These are phyloP conservation scores for Biscogniauxia mediterranea DNA, from an alignment of 2,329 filamentous ascomycete species.

Conservation along the genomic window DNA sequence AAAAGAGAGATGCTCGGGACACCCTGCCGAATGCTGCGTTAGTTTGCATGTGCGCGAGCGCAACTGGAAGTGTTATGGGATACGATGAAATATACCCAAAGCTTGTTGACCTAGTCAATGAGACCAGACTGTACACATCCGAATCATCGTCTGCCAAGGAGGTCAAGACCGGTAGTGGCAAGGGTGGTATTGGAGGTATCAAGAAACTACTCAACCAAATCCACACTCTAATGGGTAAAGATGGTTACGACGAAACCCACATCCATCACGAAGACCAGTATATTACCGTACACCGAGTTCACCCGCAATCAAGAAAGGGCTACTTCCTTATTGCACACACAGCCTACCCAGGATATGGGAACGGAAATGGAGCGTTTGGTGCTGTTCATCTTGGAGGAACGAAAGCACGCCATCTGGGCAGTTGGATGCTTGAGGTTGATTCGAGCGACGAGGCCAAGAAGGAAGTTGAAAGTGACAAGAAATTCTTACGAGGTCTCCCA, in stretches of 20 bases:
- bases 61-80: constrained; percentile 94
- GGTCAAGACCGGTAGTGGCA: constrained; percentile 66
- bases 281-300: constrained; percentile 92
- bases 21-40: constrained; percentile 92
- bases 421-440: constrained; percentile 91
- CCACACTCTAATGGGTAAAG: constrained; percentile 91
- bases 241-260: constrained; percentile 91
- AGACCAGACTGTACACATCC: constrained; percentile 80
- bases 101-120: constrained; percentile 88
- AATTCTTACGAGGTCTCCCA: constrained; percentile 76
- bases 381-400: constrained; percentile 81
- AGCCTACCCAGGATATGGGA: constrained; percentile 87
- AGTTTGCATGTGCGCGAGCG: constrained; percentile 93
- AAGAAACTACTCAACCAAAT: constrained; percentile 95
- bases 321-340: constrained; percentile 97
- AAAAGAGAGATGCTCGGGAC: constrained; percentile 91
- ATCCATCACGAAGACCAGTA: constrained; percentile 97
- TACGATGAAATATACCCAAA: constrained; percentile 96
- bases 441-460: constrained; percentile 67
- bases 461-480: constrained; percentile 65
- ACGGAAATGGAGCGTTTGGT: constrained; percentile 76
- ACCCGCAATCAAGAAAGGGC: constrained; percentile 87
- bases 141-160: constrained; percentile 62
- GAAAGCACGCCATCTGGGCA: constrained; percentile 79
- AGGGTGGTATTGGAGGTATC: constrained; percentile 82